A percentile compares a stretch with the other conserved stretches of the same genome.
These are phyloP conservation scores for Oenanthe javanica DNA, from an alignment of 140 eudicot genomes.

Conservation along the genomic window DNA sequence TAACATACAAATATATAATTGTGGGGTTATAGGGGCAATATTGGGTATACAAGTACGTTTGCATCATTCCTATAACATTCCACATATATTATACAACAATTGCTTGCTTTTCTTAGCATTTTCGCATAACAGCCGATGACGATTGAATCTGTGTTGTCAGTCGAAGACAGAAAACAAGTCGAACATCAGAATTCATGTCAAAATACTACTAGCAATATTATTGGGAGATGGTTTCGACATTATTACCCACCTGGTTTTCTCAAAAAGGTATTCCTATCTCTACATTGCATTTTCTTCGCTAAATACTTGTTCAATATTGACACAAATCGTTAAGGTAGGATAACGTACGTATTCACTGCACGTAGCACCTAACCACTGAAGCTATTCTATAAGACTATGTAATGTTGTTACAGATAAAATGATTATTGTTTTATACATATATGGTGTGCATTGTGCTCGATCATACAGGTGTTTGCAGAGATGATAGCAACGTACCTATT, in stretches of 20 bases:
- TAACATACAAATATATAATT: no score
- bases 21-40: no score
- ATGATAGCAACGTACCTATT: conserved; percentile 47
- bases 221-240: background rate
- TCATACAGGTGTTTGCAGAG: conserved; percentile 55
- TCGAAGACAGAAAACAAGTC: background rate
- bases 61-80: background rate
- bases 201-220: background rate
- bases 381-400: no score
- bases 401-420: no score
- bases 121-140: background rate
- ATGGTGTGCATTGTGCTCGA: background rate
- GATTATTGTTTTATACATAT: no score
- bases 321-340: no score
- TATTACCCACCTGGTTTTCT: conserved; percentile 41
- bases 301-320: no score
- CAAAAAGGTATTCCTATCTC: conserved; percentile 25
- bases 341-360: no score
- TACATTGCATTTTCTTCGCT: background rate
- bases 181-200: background rate
- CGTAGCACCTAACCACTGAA: no score
- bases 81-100: background rate
- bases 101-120: background rate
- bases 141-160: background rate
- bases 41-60: no score